phyloP scores from a whole-genome alignment of 106 monocot species.

The Ottelia alismoides region DNA sequence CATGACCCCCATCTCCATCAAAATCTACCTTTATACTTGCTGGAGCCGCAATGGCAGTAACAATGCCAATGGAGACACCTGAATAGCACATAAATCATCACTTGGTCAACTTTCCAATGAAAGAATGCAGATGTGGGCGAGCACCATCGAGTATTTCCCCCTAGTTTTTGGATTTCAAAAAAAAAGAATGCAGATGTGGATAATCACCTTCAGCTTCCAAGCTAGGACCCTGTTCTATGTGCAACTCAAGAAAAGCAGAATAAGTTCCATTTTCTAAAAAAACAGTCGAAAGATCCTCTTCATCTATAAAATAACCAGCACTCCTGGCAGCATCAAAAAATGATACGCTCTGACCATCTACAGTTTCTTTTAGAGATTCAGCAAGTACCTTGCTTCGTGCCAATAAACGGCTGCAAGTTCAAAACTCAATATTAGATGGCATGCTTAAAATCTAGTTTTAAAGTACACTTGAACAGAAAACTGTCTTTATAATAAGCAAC shows the following conservation, averaged over 20 bases:
- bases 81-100: background rate
- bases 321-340: conserved; percentile 74
- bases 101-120: too few relatives aligned
- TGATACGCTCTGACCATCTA: conserved; percentile 71
- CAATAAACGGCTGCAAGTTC: conserved; percentile 72
- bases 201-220: conserved; percentile 84
- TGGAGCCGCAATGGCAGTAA: conserved; percentile 99
- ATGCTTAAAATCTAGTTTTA: conserved; percentile 21
- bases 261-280: conserved; percentile 68
- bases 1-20: conserved; percentile 97
- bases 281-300: conserved; percentile 48
- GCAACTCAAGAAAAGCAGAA: conserved; percentile 88
- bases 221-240: conserved; percentile 96
- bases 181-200: background rate
- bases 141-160: too few relatives aligned
- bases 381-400: conserved; percentile 55
- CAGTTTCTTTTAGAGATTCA: conserved; percentile 39
- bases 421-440: background rate
- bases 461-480: conserved; percentile 27
- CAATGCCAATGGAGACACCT: conserved; percentile 83
- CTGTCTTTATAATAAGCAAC: too few relatives aligned
- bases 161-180: too few relatives aligned
- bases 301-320: conserved; percentile 52
- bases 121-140: too few relatives aligned
- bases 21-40: conserved; percentile 89